These are phyloP conservation scores for Zygotorulaspora danielsina DNA, from an alignment of 805 yeast genomes.

Conservation along the genomic window DNA sequence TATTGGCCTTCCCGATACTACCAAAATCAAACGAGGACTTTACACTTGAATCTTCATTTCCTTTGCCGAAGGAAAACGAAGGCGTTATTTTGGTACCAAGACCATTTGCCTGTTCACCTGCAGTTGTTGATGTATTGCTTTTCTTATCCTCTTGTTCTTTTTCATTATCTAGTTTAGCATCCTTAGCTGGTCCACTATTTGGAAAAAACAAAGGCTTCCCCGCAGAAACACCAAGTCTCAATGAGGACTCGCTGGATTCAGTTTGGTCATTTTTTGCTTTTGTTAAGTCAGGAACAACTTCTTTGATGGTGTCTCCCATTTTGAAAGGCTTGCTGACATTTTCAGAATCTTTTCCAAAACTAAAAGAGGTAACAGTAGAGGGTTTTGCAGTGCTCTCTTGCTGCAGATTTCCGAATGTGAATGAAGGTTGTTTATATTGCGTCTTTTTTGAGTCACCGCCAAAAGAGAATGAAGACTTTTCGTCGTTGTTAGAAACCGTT, in stretches of 20 bases:
- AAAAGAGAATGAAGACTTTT: neutral
- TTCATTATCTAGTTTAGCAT: too few species aligned
- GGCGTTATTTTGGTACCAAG: constrained; percentile 1
- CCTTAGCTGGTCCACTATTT: too few species aligned
- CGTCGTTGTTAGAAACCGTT: neutral
- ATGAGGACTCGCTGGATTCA: too few species aligned
- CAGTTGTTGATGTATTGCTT: too few species aligned
- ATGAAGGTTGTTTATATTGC: neutral
- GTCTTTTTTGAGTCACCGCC: neutral
- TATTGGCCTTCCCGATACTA: constrained; percentile 12
- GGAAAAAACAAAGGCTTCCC: constrained; percentile 10
- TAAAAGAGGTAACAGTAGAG: constrained; percentile 10
- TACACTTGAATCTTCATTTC: neutral
- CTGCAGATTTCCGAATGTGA: neutral
- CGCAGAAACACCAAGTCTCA: too few species aligned
- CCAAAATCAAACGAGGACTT: too few species aligned
- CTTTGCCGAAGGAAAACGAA: constrained; percentile 12
- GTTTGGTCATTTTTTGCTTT: constrained; percentile 2
- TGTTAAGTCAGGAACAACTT: neutral
- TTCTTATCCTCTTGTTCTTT: too few species aligned
- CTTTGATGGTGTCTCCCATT: too few species aligned
- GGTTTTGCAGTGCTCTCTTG: constrained; percentile 1
- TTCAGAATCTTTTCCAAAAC: constrained; percentile 13
- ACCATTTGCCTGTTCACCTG: too few species aligned
- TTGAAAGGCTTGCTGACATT: too few species aligned